Percentiles rank a stretch among this genome's conserved stretches.
These are phyloP conservation scores for Bipolaris zeicola DNA, from an alignment of 2,329 filamentous ascomycete species.

Conservation along the genomic window DNA sequence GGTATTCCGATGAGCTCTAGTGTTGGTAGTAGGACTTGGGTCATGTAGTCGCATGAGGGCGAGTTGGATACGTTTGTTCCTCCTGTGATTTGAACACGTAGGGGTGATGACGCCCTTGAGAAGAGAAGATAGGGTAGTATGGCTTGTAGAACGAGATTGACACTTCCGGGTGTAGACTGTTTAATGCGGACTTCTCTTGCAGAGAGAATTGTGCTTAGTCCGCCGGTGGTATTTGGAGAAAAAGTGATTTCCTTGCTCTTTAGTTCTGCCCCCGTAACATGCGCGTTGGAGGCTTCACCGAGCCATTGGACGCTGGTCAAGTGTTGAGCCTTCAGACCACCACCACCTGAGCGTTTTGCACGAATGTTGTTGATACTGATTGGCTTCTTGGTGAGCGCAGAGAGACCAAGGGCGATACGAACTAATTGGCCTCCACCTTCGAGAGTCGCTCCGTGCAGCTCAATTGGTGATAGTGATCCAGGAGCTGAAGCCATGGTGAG, in stretches of 20 bases:
- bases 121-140: conserved; percentile 64
- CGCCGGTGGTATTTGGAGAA: conserved; percentile 6
- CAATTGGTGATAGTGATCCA: conserved; percentile 19
- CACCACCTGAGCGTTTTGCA: conserved; percentile 57
- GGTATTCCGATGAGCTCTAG: conserved; percentile 59
- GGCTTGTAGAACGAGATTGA: conserved; percentile 64
- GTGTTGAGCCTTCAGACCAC: conserved; percentile 64
- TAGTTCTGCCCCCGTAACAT: conserved; percentile 48
- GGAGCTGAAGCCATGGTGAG: conserved; percentile 11
- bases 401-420: conserved; percentile 61
- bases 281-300: conserved; percentile 55
- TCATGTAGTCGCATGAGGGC: conserved; percentile 62
- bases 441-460: conserved; percentile 61
- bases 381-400: conserved; percentile 58
- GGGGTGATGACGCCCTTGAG: conserved; percentile 18
- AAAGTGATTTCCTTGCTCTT: conserved; percentile 54
- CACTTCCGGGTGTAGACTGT: conserved; percentile 55
- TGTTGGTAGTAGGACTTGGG: conserved; percentile 61
- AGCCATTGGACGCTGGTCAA: conserved; percentile 61
- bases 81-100: conserved; percentile 57
- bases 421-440: conserved; percentile 68
- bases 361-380: conserved; percentile 61
- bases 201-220: not conserved
- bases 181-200: conserved; percentile 42
- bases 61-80: conserved; percentile 64